These are phyloP conservation scores for Cyberlindnera subsufficiens DNA, from an alignment of 805 yeast species.

Conservation along the genomic window DNA sequence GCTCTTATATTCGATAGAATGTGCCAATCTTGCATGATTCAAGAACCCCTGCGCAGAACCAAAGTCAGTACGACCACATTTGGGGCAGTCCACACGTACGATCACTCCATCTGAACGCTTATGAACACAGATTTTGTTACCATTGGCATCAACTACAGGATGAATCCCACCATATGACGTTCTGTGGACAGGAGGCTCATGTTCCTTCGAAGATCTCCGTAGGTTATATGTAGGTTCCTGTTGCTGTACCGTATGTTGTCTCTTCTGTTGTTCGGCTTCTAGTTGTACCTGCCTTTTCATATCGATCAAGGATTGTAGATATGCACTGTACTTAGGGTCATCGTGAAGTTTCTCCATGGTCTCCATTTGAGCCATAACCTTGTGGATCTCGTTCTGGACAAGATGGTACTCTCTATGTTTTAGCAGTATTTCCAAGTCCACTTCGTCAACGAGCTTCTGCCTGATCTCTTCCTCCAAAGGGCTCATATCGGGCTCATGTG, in stretches of 20 bases:
- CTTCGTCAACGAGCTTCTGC: conserved; percentile 34
- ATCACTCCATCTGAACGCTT: conserved; percentile 65
- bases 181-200: conserved; percentile 28
- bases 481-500: conserved; percentile 10
- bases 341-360: conserved; percentile 39
- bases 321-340: conserved; percentile 28
- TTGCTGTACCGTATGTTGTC: background rate
- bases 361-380: conserved; percentile 53
- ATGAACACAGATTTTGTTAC: conserved; percentile 45
- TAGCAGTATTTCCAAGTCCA: conserved; percentile 54
- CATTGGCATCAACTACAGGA: conserved; percentile 39
- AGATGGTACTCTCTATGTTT: conserved; percentile 50
- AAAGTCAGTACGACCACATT: conserved; percentile 63
- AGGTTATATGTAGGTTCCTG: conserved; percentile 6
- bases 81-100: conserved; percentile 62
- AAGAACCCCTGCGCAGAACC: conserved; percentile 77
- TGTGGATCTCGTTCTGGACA: conserved; percentile 47
- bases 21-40: conserved; percentile 72
- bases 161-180: conserved; percentile 39
- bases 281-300: conserved; percentile 19
- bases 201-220: conserved; percentile 8
- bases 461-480: conserved; percentile 21
- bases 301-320: conserved; percentile 34
- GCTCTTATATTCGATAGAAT: conserved; percentile 59
- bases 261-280: conserved; percentile 5